Evolutionary conservation across 495 filamentous ascomycete species (phyloP), one percentile per base, ranked within the genome.

Genomic region (Penicillium silybi): DNA sequence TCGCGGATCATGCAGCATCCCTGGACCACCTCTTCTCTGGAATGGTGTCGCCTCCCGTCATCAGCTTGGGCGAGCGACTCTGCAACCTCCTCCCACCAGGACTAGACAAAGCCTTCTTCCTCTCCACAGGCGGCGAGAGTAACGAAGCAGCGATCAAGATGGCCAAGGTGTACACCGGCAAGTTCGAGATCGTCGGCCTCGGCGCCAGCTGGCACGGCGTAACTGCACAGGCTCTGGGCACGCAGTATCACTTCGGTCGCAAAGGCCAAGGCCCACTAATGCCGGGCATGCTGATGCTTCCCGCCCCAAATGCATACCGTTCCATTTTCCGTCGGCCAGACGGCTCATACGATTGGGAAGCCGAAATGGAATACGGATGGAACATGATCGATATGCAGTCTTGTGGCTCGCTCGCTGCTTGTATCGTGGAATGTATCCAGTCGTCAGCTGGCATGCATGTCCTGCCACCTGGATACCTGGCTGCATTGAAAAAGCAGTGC

Each of bases 131-230:
- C 0, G 74, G 73, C n/a, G 80, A 83, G 54, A 69, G 67, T 44
- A 80, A 71, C 45, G 79, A 83, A 44, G 77, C 76, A 0, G 79
- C 79, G 8, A 75, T 81, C 49, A 75, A 78, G 34, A 66, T 85
- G 52, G 80, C 80, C 17, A 83, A 83, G 52, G 52, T 66, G 6
- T 80, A 75, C 46, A 83, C 80, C 0, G 79, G 79, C 1, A 78
- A 78, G 22, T 82, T 73, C 42, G 80, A 84, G 56, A 69, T 85
- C 44, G 74, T 84, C 17, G 80, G 70, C 0, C 64, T 84, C 5
- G 67, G 64, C 11, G 74, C 74, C 5, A 76, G 73, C 22, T 84
- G 75, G 65, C 80, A 84, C 47, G 81, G 81, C 6, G 58, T 80
- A 27, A 80, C 76, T 0, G 66, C 68, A 0, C 71, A 67, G 6